These are phyloP conservation scores for Torrubiellomyces zombiae DNA, from an alignment of 2,329 filamentous ascomycete species.

Conservation along the genomic window DNA sequence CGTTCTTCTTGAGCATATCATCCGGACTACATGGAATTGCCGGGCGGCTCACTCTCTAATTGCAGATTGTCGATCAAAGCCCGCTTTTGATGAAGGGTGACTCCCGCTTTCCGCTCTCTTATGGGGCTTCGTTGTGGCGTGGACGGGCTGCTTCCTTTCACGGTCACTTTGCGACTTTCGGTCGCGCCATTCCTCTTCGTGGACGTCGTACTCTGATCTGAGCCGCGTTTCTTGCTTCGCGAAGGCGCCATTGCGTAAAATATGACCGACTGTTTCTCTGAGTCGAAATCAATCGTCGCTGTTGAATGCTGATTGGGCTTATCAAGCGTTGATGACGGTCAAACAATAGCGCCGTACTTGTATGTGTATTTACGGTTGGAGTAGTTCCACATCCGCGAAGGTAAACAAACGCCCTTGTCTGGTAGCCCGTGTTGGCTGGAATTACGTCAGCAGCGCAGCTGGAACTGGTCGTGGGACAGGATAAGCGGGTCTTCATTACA, in stretches of 20 bases:
- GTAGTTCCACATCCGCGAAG: constrained; percentile 8
- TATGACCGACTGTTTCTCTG: too few relatives aligned
- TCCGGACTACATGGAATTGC: constrained; percentile 2
- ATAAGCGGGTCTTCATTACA: too few relatives aligned
- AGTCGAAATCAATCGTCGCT: constrained; percentile 8
- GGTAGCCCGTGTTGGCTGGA: too few relatives aligned
- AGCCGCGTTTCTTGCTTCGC: constrained; percentile 19
- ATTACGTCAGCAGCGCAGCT: constrained; percentile 8
- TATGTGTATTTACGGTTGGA: too few relatives aligned
- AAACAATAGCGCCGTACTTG: too few relatives aligned
- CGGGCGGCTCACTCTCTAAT: constrained; percentile 51
- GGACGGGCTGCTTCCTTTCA: constrained; percentile 15
- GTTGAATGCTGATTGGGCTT: constrained; percentile 2
- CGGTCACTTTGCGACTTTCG: constrained; percentile 8
- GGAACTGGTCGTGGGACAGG: too few relatives aligned
- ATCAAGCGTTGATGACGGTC: constrained; percentile 1
- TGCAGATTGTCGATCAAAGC: constrained; percentile 79
- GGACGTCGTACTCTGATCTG: constrained; percentile 8
- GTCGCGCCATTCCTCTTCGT: constrained; percentile 6
- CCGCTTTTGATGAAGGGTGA: constrained; percentile 63
- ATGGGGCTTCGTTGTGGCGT: constrained; percentile 39
- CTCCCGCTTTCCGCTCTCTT: constrained; percentile 42
- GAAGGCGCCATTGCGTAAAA: constrained; percentile 35
- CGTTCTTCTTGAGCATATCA: not conserved
- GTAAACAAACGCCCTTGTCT: constrained; percentile 30